Evolutionary conservation across 2,329 filamentous ascomycete species (phyloP).

Genomic region (Periconia digitata): DNA sequence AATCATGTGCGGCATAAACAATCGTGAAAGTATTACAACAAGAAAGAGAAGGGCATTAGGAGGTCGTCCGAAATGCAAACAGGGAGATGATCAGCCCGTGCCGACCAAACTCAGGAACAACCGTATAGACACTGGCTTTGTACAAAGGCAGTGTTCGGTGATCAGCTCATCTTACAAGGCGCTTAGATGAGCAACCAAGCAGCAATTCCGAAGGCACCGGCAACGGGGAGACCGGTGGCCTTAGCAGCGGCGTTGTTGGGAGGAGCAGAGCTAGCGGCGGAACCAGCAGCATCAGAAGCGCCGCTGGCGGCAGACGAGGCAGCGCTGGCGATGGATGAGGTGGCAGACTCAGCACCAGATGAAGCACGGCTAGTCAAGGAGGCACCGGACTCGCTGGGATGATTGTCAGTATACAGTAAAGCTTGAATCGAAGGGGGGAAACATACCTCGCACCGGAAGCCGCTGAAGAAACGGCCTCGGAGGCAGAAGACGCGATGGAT

Average conservation of each 20-base stretch:
- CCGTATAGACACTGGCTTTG: slow-evolving; percentile 37
- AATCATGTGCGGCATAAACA: slow-evolving; percentile 19
- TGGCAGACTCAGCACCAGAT: slow-evolving; percentile 12
- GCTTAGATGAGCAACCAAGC: slow-evolving; percentile 43
- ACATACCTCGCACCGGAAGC: slow-evolving; percentile 3
- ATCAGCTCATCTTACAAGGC: slow-evolving; percentile 7
- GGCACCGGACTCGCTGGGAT: not conserved
- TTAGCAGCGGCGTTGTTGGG: slow-evolving; percentile 26
- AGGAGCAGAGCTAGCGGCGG: slow-evolving; percentile 12
- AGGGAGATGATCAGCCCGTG: no score
- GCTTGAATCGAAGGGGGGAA: not conserved
- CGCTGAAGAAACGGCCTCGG: slow-evolving; percentile 1
- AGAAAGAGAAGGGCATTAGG: slow-evolving; percentile 11
- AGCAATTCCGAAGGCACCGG: slow-evolving; percentile 39
- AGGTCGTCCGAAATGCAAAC: slow-evolving; percentile 11
- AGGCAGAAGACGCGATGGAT: slow-evolving; percentile 6
- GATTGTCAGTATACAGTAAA: no score
- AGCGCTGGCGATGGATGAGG: slow-evolving; percentile 9
- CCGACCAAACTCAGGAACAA: no score
- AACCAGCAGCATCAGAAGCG: slow-evolving; percentile 13
- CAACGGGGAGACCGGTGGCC: slow-evolving; percentile 40
- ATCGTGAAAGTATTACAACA: slow-evolving; percentile 28
- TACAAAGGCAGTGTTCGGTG: slow-evolving; percentile 23
- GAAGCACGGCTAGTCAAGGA: slow-evolving; percentile 4
- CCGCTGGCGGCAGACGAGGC: slow-evolving; percentile 15